Evolutionary conservation across 768 basidiomycete genomes (phyloP).

Genomic region (Gyrodon lividus): DNA sequence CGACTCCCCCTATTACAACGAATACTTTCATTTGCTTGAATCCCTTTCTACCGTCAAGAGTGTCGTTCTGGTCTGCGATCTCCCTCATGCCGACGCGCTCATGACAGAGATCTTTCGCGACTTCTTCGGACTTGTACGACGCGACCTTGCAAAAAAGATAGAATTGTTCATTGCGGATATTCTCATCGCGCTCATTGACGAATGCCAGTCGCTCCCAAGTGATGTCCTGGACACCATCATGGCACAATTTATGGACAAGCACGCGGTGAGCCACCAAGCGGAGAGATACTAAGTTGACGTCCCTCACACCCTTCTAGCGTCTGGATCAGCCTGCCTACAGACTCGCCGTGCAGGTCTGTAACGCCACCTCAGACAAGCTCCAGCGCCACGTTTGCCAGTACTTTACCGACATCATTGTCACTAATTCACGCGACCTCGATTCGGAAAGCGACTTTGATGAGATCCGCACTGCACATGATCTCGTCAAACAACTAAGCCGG

Average conservation of each 20-base stretch:
- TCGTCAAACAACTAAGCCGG: conserved; percentile 79
- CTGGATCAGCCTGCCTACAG: conserved; percentile 76
- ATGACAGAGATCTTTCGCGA: conserved; percentile 80
- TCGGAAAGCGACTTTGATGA: conserved; percentile 57
- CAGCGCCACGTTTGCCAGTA: conserved; percentile 89
- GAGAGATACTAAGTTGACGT: not conserved
- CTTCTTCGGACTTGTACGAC: conserved; percentile 77
- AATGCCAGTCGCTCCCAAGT: conserved; percentile 70
- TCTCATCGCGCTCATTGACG: conserved; percentile 85
- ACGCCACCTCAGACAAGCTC: conserved; percentile 77
- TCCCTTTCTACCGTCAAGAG: conserved; percentile 93
- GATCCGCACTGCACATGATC: conserved; percentile 75
- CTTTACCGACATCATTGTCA: conserved; percentile 86
- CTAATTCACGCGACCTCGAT: conserved; percentile 54
- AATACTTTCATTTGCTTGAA: conserved; percentile 95
- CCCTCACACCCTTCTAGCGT: conserved; percentile 38
- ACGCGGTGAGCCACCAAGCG: conserved; percentile 49
- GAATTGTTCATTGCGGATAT: conserved; percentile 89
- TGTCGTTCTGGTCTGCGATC: conserved; percentile 89
- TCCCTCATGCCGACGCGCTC: conserved; percentile 83
- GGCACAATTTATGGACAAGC: conserved; percentile 82
- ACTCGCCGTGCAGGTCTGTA: conserved; percentile 85
- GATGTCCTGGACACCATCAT: conserved; percentile 81
- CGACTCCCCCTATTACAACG: conserved; percentile 82
- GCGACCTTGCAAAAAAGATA: conserved; percentile 75